phyloP scores from a whole-genome alignment of 352 stramenopile species.

The Phytophthora hybrid region DNA sequence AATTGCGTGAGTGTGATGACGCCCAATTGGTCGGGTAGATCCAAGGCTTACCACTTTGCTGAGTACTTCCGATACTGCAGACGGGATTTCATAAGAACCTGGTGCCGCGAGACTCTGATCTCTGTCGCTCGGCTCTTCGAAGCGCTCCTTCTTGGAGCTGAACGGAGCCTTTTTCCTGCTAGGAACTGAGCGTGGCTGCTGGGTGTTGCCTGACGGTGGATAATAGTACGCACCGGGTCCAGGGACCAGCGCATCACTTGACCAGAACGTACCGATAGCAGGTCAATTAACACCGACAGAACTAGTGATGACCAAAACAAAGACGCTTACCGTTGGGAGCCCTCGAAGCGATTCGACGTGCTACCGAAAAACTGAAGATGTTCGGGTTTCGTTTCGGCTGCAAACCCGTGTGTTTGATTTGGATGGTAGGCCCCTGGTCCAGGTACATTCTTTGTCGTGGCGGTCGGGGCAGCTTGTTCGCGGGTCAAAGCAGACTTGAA shows the following conservation, averaged over 20 bases:
- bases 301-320: background rate
- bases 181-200: conserved; percentile 34
- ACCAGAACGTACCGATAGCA: conserved; percentile 1
- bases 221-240: conserved; percentile 72
- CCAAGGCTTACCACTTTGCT: conserved; percentile 69
- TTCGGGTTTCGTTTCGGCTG: conserved; percentile 58
- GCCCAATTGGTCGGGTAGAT: background rate
- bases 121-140: conserved; percentile 54
- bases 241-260: conserved; percentile 47
- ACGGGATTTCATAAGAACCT: conserved; percentile 74
- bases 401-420: conserved; percentile 52
- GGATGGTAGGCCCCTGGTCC: conserved; percentile 72
- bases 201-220: conserved; percentile 44
- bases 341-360: conserved; percentile 73
- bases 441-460: conserved; percentile 53
- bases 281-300: background rate
- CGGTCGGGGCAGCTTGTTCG: conserved; percentile 49
- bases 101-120: conserved; percentile 62
- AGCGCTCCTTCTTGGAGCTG: conserved; percentile 76
- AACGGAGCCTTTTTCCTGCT: conserved; percentile 66
- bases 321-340: conserved; percentile 38
- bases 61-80: conserved; percentile 62
- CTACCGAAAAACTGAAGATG: conserved; percentile 87
- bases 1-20: background rate
- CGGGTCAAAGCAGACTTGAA: conserved; percentile 77